These are phyloP conservation scores for Conticribra guillardii DNA, from an alignment of 108 stramenopile genomes.

Conservation along the genomic window DNA sequence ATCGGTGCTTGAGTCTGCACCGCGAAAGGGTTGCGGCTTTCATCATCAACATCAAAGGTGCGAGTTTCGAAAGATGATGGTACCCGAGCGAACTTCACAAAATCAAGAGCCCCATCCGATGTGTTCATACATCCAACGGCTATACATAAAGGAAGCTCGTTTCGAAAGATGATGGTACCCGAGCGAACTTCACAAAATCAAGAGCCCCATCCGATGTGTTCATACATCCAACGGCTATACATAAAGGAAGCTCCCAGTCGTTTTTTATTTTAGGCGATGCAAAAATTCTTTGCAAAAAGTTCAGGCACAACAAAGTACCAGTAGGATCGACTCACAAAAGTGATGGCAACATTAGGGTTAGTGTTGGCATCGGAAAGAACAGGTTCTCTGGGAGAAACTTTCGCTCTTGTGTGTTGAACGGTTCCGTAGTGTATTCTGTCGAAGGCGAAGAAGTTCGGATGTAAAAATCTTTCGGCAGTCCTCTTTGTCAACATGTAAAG, in stretches of 20 bases:
- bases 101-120: not conserved
- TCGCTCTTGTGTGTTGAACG: slow-evolving; percentile 7
- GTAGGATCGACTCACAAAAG: not conserved
- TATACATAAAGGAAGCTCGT: slow-evolving; percentile 12
- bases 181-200: too few relatives aligned
- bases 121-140: slow-evolving; percentile 3
- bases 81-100: too few relatives aligned
- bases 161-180: not conserved
- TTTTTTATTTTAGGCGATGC: slow-evolving; percentile 12
- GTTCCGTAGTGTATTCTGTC: slow-evolving; percentile 13
- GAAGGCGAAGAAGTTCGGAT: not conserved
- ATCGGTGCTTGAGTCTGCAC: too few relatives aligned
- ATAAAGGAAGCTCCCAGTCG: slow-evolving; percentile 10
- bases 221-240: slow-evolving; percentile 4
- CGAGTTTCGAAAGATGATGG: slow-evolving; percentile 4
- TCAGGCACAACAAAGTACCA: not conserved
- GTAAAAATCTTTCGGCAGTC: not conserved
- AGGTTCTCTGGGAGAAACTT: slow-evolving; percentile 6
- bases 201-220: not conserved
- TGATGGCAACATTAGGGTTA: slow-evolving; percentile 9
- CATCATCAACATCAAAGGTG: too few relatives aligned
- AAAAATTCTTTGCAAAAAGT: not conserved
- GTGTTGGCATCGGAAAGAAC: slow-evolving; percentile 15
- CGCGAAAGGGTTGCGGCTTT: too few relatives aligned
- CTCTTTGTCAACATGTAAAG: too few relatives aligned